phyloP scores from a whole-genome alignment of 2,329 filamentous ascomycete species.

The Talaromyces sp. region DNA sequence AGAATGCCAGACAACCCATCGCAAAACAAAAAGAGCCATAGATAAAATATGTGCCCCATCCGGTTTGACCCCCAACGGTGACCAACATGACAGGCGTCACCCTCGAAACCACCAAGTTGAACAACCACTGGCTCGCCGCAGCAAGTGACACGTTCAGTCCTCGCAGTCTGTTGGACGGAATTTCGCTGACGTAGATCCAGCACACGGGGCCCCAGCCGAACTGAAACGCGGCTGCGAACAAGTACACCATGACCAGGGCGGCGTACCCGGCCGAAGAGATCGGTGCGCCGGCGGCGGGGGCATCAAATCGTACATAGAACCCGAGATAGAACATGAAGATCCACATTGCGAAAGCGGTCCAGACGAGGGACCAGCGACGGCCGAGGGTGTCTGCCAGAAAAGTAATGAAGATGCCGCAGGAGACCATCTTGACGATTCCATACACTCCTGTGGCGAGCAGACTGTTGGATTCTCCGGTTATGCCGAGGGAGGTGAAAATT shows the following conservation, averaged over 20 bases:
- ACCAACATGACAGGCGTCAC: constrained; percentile 60
- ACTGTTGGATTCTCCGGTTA: constrained; percentile 44
- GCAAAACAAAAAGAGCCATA: constrained; percentile 18
- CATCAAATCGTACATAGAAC: not conserved
- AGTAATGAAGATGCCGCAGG: constrained; percentile 61
- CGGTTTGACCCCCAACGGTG: constrained; percentile 13
- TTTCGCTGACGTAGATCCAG: constrained; percentile 68
- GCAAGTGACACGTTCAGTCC: constrained; percentile 63
- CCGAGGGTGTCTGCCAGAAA: constrained; percentile 48
- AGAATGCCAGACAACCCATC: constrained; percentile 57
- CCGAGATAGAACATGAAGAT: constrained; percentile 34
- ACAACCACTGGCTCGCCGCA: constrained; percentile 66
- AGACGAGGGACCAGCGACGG: constrained; percentile 45
- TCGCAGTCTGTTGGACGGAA: constrained; percentile 62
- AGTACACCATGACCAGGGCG: constrained; percentile 59
- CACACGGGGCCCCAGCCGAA: constrained; percentile 63
- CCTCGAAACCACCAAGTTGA: constrained; percentile 66
- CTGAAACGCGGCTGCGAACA: constrained; percentile 8
- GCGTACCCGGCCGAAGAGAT: constrained; percentile 64
- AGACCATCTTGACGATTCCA: constrained; percentile 64
- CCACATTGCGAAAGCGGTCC: constrained; percentile 54
- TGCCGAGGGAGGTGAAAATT: constrained; percentile 53
- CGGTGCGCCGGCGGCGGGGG: constrained; percentile 46
- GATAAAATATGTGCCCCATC: constrained; percentile 19
- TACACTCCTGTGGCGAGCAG: constrained; percentile 53